Conservation (phyloP, 306 rosid species). For the Quercus aquifolioides region DNA sequence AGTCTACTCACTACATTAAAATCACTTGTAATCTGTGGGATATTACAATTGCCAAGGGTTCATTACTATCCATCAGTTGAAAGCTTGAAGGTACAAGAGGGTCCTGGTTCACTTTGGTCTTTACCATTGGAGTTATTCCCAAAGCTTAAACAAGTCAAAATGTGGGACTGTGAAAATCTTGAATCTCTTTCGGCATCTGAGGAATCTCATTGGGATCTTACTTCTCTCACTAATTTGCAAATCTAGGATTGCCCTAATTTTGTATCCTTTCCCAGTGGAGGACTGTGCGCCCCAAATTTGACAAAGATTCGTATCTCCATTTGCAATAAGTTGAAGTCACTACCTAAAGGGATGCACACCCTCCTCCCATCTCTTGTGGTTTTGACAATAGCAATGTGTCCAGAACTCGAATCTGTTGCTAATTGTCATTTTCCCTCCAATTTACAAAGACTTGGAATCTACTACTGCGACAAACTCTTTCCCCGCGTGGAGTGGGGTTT, state of each 20-base stretch:
- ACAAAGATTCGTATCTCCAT: fast-evolving
- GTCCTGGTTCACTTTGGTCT: neutral
- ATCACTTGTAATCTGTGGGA: neutral
- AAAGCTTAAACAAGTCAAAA: neutral
- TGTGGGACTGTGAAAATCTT: too few relatives aligned
- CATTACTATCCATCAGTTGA: neutral
- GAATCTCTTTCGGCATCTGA: neutral
- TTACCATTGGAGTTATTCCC: neutral
- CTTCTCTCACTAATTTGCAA: neutral
- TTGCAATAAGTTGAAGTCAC: neutral
- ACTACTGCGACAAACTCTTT: neutral
- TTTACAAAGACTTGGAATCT: too few relatives aligned
- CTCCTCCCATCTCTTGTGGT: neutral
- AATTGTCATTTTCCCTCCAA: neutral
- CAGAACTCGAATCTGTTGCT: neutral
- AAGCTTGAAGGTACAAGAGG: neutral
- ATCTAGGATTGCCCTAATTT: conserved; percentile 5
- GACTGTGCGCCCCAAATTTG: neutral
- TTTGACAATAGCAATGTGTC: neutral
- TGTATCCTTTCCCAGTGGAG: conserved; percentile 2
- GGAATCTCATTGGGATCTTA: neutral
- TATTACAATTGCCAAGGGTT: neutral
- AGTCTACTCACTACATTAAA: too few relatives aligned
- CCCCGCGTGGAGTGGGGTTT: conserved; percentile 9
- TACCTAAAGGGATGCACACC: neutral